phyloP scores from a whole-genome alignment of 345 rosid species.

The Rhodamnia rubescens region DNA sequence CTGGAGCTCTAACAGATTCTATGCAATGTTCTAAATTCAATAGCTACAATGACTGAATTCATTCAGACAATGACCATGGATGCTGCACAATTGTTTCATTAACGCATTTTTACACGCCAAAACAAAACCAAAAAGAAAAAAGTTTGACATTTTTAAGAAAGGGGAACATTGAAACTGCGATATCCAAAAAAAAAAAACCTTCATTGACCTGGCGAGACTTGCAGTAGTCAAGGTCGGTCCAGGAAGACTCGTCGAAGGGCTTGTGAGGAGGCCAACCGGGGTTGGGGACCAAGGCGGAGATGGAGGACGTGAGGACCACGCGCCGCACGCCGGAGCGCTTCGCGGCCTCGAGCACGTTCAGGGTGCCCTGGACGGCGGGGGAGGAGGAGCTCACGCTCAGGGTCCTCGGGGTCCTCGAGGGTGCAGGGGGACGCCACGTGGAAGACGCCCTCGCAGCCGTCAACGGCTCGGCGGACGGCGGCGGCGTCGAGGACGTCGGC shows the following conservation, averaged over 20 bases:
- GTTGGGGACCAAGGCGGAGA: slow-evolving; percentile 69
- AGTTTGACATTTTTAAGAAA: not conserved
- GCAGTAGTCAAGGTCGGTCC: slow-evolving; percentile 80
- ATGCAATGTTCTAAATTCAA: not conserved
- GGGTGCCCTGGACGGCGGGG: slow-evolving; percentile 86
- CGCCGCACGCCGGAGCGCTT: slow-evolving; percentile 43
- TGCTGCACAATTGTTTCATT: not conserved
- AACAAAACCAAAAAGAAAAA: not conserved
- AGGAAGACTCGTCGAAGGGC: slow-evolving; percentile 56
- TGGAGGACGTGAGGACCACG: slow-evolving; percentile 70
- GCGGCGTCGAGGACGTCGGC: slow-evolving; percentile 49
- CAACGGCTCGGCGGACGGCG: slow-evolving; percentile 45
- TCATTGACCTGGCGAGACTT: slow-evolving; percentile 36
- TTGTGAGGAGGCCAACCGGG: slow-evolving; percentile 43
- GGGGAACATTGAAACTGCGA: not conserved
- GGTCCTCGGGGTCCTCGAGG: slow-evolving; percentile 57
- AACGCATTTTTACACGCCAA: not conserved
- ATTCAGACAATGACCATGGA: not conserved
- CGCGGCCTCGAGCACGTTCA: slow-evolving; percentile 61
- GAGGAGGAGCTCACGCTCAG: slow-evolving; percentile 44
- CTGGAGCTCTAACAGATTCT: not conserved
- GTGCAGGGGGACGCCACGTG: slow-evolving; percentile 85
- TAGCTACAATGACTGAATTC: not conserved
- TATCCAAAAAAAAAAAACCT: not conserved
- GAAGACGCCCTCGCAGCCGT: slow-evolving; percentile 72